Evolutionary conservation across 2,329 filamentous ascomycete genomes (phyloP).

Genomic region (Aspergillus thermomutatus): DNA sequence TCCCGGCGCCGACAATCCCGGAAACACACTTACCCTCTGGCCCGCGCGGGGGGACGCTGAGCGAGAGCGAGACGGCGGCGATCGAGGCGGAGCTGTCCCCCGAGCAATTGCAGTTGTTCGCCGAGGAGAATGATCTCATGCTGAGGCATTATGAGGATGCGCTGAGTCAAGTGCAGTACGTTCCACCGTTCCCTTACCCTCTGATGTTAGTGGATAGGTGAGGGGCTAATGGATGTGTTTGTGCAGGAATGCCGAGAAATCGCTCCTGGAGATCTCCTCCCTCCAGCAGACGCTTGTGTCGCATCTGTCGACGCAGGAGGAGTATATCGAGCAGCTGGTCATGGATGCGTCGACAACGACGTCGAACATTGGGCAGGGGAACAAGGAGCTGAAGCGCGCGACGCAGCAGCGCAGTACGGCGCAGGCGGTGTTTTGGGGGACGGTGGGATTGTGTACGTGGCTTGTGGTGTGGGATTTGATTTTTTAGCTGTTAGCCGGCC

Average conservation of each 20-base stretch:
- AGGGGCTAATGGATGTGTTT: slow-evolving; percentile 1
- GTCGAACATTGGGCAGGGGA: slow-evolving; percentile 84
- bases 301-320: slow-evolving; percentile 81
- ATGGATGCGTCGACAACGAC: slow-evolving; percentile 76
- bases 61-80: slow-evolving; percentile 31
- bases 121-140: slow-evolving; percentile 88
- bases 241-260: slow-evolving; percentile 77
- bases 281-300: slow-evolving; percentile 84
- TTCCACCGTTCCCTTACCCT: slow-evolving; percentile 18
- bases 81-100: slow-evolving; percentile 64
- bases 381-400: slow-evolving; percentile 85
- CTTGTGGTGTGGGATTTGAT: slow-evolving; percentile 76
- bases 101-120: slow-evolving; percentile 90
- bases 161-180: slow-evolving; percentile 89
- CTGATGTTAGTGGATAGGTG: neutral
- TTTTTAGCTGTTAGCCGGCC: slow-evolving; percentile 32
- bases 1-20: neutral
- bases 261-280: slow-evolving; percentile 86
- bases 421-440: slow-evolving; percentile 76
- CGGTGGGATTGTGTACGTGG: slow-evolving; percentile 69
- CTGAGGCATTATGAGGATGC: slow-evolving; percentile 89
- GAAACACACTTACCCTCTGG: neutral
- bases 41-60: slow-evolving; percentile 17
- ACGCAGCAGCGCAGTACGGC: slow-evolving; percentile 68
- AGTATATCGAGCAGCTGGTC: slow-evolving; percentile 85